A percentile compares a stretch with the other conserved stretches of the same genome.
These are phyloP conservation scores for Stemphylium beticola DNA, from an alignment of 2,329 filamentous ascomycete species.

Conservation along the genomic window DNA sequence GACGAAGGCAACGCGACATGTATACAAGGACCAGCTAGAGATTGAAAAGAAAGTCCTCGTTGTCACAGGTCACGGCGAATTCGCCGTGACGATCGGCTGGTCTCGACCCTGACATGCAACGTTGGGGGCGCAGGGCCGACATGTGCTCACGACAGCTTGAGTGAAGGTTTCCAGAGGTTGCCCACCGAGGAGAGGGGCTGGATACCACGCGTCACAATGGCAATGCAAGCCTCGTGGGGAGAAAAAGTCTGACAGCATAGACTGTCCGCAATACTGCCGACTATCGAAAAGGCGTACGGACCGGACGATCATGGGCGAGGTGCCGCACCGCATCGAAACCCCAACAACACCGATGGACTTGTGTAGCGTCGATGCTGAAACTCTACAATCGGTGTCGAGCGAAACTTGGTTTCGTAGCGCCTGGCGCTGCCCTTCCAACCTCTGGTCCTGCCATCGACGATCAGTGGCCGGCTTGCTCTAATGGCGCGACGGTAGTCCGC, in stretches of 20 bases:
- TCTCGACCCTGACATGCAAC: not conserved
- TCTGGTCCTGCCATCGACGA: not conserved
- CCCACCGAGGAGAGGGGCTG: not conserved
- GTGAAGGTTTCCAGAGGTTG: not conserved
- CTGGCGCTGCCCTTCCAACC: not conserved
- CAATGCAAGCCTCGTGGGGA: not conserved
- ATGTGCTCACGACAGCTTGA: not conserved
- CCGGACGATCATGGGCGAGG: slow-evolving; percentile 1
- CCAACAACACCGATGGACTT: not conserved
- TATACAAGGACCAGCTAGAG: not conserved
- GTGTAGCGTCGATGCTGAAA: not conserved
- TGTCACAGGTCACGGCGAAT: not conserved
- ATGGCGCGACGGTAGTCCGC: slow-evolving; percentile 1
- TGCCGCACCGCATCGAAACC: not conserved
- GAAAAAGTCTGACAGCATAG: not conserved
- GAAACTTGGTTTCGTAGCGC: not conserved
- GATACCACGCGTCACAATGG: not conserved
- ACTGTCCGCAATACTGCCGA: not conserved
- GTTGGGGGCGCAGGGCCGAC: too few species aligned
- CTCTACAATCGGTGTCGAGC: not conserved
- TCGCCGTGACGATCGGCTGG: not conserved
- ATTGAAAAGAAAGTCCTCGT: too few species aligned
- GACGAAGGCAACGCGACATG: not conserved
- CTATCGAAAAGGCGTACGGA: not conserved
- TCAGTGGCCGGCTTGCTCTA: not conserved